These are phyloP conservation scores for Capsella bursapastoris DNA, from an alignment of 345 rosid species.

Conservation along the genomic window DNA sequence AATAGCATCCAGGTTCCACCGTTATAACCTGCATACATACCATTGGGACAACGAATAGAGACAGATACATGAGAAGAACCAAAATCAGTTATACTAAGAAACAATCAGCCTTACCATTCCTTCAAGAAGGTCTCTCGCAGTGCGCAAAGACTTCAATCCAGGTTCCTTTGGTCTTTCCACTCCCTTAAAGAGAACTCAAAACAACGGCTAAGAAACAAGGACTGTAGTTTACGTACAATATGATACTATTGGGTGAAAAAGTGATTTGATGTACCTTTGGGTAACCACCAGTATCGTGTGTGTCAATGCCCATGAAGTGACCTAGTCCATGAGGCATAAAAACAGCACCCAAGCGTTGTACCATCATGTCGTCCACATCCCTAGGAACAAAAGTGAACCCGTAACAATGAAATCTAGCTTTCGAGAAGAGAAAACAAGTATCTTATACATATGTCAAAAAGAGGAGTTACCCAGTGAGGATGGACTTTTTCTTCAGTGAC, in stretches of 20 bases:
- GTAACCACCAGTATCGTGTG: slow-evolving; percentile 95
- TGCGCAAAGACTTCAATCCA: slow-evolving; percentile 82
- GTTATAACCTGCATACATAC: slow-evolving; percentile 70
- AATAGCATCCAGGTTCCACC: slow-evolving; percentile 97
- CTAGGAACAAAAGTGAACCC: slow-evolving; percentile 44
- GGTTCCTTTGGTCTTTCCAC: slow-evolving; percentile 68
- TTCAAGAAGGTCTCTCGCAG: slow-evolving; percentile 69
- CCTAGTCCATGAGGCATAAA: slow-evolving; percentile 99
- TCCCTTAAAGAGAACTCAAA: slow-evolving; percentile 54
- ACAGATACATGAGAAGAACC: background rate
- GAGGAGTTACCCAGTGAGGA: slow-evolving; percentile 68
- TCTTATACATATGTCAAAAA: background rate
- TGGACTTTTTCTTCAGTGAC: slow-evolving; percentile 67
- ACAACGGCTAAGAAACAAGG: slow-evolving; percentile 9
- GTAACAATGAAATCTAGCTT: slow-evolving; percentile 2
- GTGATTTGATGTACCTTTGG: slow-evolving; percentile 52
- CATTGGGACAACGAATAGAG: background rate
- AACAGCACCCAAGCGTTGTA: slow-evolving; percentile 74
- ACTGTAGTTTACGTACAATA: slow-evolving; percentile 4
- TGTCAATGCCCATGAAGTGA: slow-evolving; percentile 89
- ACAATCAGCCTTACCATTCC: slow-evolving; percentile 66
- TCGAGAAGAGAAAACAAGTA: slow-evolving; percentile 10
- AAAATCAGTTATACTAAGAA: background rate
- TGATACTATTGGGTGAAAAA: background rate
- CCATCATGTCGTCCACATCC: slow-evolving; percentile 80